Base-by-base conservation (phyloP, 1,284 basidiomycete genomes). In the Kalmanozyma brasiliensis region DNA sequence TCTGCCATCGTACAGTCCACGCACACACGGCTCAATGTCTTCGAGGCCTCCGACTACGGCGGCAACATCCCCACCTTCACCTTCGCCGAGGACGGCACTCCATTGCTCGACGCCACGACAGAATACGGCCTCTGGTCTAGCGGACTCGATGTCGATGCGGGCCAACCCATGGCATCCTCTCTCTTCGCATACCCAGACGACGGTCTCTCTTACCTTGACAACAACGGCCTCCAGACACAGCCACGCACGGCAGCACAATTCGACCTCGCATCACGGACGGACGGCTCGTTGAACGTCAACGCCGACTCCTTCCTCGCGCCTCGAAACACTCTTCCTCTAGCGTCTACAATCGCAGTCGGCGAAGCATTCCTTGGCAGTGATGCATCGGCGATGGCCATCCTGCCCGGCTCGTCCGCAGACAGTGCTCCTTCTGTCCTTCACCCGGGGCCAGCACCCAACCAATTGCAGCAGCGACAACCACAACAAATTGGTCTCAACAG, bases 21-120 rank as follows among this genome's bases (percentile, higher is more conserved):
- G 0, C 78, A 81, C 49, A 80, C 78, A 4, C 73, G 74, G 33
- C 44, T 76, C 26, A 80, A 77, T 35, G 78, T 81, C 32, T 77
- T 77, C 30, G 77, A 73, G 22, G 64, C 67, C 2, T 49, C 52
- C 17, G 51, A 64, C 29, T 64, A 60, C 14, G 48, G 36, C 17
- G 33, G 42, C 24, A 65, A 60, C 23, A 55, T 66, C 17, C 56
- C 62, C 14, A 45, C 53, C 14, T 55, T 67, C 22, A 49, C 49
- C n/a, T 65, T 64, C 41, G 61, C 55, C 24, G 41, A 60, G 3
- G 56, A 66, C 26, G 59, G 57, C 30, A 65, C 57, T 4, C 56
- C 66, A 3, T 4, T 66, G 11, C 55, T 73, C 22, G 59, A 65
- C 14, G 44, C 26, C 19, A n/a, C 55, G 1, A 45, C 46, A 22